Evolutionary conservation across 2,329 filamentous ascomycete genomes (phyloP), one percentile per base, ranked within the genome.

Genomic region (Diaporthe amygdali): DNA sequence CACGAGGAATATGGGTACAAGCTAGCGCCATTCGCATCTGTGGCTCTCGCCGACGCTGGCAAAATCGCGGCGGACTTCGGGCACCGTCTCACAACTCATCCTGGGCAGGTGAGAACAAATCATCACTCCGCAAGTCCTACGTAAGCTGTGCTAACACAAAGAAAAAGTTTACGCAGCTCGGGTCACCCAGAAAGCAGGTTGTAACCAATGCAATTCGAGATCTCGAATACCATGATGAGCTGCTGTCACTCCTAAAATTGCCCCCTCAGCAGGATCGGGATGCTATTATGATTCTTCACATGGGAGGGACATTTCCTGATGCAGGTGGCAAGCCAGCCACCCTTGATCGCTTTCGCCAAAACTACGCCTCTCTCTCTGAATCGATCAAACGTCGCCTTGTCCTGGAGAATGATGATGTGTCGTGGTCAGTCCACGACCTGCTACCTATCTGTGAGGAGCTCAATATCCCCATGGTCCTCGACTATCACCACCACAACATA

Each of bases 401-500:
- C 0, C 85, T 98, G 22, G 96, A 98, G 79, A 98, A 98, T 74
- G 96, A 98, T 80, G 96, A 98, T 78, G 94, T 98, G 2, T 90
- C 91, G 46, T 98, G 94, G 93, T 92, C 90, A n/a, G 94, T 97
- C 0, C 95, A 98, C 76, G 95, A 98, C 76, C 83, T 98, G 7
- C 85, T 98, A 0, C 95, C 96, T 0, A 85, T 97, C 0, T 98
- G 96, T 78, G 93, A 98, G 80, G 95, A 97, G 81, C 85, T 98
- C n/a, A 93, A 96, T 78, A 97, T 98, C 47, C 96, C 96, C 0
- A 82, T 98, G 0, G 95, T 97, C 1, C 90, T 98, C 14, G 96
- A 98, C 80, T 98, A 90, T 76, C 96, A 98, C 78, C 96, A 98
- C 76, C 94, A 98, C 85, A 98, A 98, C 80, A 98, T 98, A 75